phyloP scores from a whole-genome alignment of 2,329 filamentous ascomycete species.

The Exserohilum rostratum region DNA sequence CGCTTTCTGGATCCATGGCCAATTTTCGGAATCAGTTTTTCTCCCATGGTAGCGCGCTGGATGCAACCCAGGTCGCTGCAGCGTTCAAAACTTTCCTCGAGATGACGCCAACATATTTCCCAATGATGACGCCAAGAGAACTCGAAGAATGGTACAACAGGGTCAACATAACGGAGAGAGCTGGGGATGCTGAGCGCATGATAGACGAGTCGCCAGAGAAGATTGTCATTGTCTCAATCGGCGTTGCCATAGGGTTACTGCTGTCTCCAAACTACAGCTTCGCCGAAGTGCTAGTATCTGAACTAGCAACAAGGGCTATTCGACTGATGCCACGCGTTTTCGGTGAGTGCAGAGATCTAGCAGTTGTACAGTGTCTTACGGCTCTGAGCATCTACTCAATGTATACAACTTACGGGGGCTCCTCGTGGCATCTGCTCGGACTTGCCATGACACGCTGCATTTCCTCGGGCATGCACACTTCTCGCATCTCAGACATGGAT shows the following conservation, averaged over 20 bases:
- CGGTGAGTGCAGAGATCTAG: not conserved
- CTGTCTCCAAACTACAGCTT: constrained; percentile 7
- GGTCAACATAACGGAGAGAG: not conserved
- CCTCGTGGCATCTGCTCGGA: constrained; percentile 20
- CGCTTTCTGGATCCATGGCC: not conserved
- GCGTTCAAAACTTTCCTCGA: no score
- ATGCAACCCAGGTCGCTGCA: no score
- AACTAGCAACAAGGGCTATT: not conserved
- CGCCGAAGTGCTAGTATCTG: constrained; percentile 6
- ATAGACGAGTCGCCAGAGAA: constrained; percentile 1
- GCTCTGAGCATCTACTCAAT: constrained; percentile 8
- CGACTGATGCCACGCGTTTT: not conserved
- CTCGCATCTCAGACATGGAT: constrained; percentile 1
- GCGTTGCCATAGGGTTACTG: constrained; percentile 12
- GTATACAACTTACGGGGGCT: constrained; percentile 16
- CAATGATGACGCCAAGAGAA: no score
- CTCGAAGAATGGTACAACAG: no score
- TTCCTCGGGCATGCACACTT: constrained; percentile 18
- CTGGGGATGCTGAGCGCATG: not conserved
- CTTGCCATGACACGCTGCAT: constrained; percentile 19
- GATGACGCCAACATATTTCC: no score
- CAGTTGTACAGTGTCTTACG: not conserved
- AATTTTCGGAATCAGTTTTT: not conserved
- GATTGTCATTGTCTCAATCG: constrained; percentile 5
- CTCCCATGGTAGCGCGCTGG: not conserved